These are phyloP conservation scores for Russula ochroleuca DNA, from an alignment of 768 basidiomycete species.

Conservation along the genomic window DNA sequence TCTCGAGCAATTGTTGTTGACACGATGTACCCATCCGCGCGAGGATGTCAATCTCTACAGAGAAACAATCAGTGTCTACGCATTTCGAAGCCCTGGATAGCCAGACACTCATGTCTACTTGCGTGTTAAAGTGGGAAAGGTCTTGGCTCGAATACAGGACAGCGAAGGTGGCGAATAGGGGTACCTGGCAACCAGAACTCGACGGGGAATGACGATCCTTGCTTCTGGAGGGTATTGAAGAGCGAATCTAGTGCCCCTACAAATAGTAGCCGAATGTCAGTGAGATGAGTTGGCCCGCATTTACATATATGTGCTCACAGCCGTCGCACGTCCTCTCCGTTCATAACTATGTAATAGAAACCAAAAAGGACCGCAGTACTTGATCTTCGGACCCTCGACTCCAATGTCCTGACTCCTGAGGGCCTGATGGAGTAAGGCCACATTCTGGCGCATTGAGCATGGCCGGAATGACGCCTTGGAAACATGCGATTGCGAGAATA, in stretches of 20 bases:
- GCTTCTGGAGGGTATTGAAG: slow-evolving; percentile 90
- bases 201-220: slow-evolving; percentile 77
- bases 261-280: slow-evolving; percentile 11
- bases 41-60: slow-evolving; percentile 91
- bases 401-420: slow-evolving; percentile 38
- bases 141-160: slow-evolving; percentile 92
- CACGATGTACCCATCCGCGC: slow-evolving; percentile 98
- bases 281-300: background rate
- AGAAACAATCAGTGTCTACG: slow-evolving; percentile 9
- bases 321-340: slow-evolving; percentile 94
- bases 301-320: slow-evolving; percentile 54
- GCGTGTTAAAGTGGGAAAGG: slow-evolving; percentile 86
- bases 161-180: slow-evolving; percentile 97
- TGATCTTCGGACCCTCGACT: slow-evolving; percentile 84
- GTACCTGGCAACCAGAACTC: slow-evolving; percentile 96
- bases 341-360: slow-evolving; percentile 99
- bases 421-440: slow-evolving; percentile 36
- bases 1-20: slow-evolving; percentile 91
- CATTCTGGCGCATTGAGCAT: slow-evolving; percentile 85
- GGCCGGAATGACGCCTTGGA: slow-evolving; percentile 81
- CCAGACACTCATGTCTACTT: slow-evolving; percentile 99
- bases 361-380: slow-evolving; percentile 92
- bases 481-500: slow-evolving; percentile 94
- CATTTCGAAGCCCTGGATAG: slow-evolving; percentile 46
- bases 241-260: slow-evolving; percentile 94